Evolutionary conservation across 148 eudicot species (phyloP).

Genomic region (Hydrangea macrophylla): DNA sequence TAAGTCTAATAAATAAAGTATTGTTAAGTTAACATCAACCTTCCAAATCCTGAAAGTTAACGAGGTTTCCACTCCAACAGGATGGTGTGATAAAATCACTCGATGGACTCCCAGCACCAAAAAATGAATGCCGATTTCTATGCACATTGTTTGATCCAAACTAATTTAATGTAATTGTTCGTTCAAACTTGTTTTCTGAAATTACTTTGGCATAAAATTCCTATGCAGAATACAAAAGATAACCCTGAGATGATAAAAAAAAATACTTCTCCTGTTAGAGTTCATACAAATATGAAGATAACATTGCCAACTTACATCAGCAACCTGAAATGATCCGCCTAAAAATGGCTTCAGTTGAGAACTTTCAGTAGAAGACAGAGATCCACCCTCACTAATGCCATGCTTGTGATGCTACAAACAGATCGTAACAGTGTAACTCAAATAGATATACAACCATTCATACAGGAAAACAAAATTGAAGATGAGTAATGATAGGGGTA

Average conservation of each 20-base stretch:
- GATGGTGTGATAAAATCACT: neutral
- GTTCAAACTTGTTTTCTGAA: neutral
- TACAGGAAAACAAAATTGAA: neutral
- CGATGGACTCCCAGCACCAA: neutral
- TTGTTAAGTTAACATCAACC: neutral
- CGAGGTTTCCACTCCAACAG: neutral
- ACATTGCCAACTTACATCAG: constrained; percentile 19
- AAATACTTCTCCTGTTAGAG: neutral
- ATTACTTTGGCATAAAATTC: neutral
- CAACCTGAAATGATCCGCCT: constrained; percentile 17
- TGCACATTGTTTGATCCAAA: neutral
- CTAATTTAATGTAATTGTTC: neutral
- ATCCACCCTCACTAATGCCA: constrained; percentile 19
- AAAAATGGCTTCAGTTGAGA: constrained; percentile 18
- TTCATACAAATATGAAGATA: neutral
- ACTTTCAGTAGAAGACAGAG: constrained; percentile 16
- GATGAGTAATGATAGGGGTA: too few relatives aligned
- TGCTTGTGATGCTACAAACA: constrained; percentile 26
- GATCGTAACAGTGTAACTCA: neutral
- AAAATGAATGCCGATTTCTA: neutral
- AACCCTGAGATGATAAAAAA: neutral
- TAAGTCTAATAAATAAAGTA: too few relatives aligned
- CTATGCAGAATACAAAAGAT: neutral
- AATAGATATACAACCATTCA: neutral
- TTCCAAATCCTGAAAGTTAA: neutral